Evolutionary conservation across 2,329 filamentous ascomycete genomes (phyloP), one percentile per base, ranked within the genome.

Genomic region (Aspergillus unguis): DNA sequence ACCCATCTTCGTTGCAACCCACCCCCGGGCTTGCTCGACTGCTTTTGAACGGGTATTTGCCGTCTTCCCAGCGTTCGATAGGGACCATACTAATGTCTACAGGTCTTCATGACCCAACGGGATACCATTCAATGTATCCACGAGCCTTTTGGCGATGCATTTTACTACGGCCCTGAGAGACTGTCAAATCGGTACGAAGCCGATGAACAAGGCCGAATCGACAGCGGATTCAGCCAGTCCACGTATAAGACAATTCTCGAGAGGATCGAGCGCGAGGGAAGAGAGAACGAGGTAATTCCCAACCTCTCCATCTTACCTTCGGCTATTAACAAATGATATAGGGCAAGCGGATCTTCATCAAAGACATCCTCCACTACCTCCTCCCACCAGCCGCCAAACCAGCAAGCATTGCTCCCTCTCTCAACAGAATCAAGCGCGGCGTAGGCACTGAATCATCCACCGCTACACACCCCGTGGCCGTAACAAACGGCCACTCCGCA

Each of bases 101-200:
- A 94, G 89, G 92, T 97, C 60, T 97, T 99, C 73, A 96, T 97
- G 92, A 96, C 92, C 63, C 87, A 90, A 62, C 83, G 83, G 62
- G 86, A 95, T 66, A 85, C 80, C 49, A 81, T 97, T 54, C 80
- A 86, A 64, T 95, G 90, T 69, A 80, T 94, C 63, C 94, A 97
- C 72, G 94, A 99, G 76, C 94, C 94, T 4, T 97, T 97, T 73
- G 92, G 92, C 49, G 94, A 97, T 74, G 88, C 92, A 56, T 97
- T 92, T 70, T 97, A 97, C 77, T 97, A 87, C 68, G 92, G 94
- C 48, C 92, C 92, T 5, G 94, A 99, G 75, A 83, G 90, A 62
- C 80, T 97, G 62, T 86, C 88, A 65, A 77, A 82, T 48, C 84
- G 94, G 64, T 99, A 90, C 68, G 85, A 86, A 65, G 70, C 87